Evolutionary conservation across 2,329 filamentous ascomycete species (phyloP), one percentile per base, ranked within the genome.

Genomic region (Malbranchea zuffiana): DNA sequence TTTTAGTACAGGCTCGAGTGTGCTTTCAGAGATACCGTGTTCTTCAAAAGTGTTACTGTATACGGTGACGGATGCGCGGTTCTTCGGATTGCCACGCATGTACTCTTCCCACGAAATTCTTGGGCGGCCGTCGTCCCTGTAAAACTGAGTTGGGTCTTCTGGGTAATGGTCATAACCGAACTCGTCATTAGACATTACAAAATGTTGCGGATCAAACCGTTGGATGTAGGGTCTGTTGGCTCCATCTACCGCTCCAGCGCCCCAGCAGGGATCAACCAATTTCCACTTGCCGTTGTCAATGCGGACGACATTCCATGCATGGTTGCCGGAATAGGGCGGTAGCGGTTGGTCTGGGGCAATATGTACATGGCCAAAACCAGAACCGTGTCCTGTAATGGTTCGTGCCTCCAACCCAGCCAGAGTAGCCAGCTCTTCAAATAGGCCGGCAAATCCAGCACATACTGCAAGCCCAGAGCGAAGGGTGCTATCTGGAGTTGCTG

Each of bases 281-380:
- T 95, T 94, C 88, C 88, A 96, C 46, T 77, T 74, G 2, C 83
- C 84, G 17, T 78, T 74, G 50, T 96, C 88, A 41, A 96, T 85
- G 35, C 76, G 72, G 5, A 95, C 84, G 0, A 82, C 87, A 52
- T 94, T 95, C 90, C 90, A 95, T 0, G 90, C 88, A 58, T 96
- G 88, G 1, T 74, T 68, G 0, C 72, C 62, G 35, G 78, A 65
- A 13, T 69, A 71, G 0, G 75, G 70, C 2, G 87, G 87, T 0
- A 80, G 56, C 0, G 72, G 64, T 35, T 81, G 68, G 3, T 81
- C 82, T 0, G 75, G 70, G 25, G 68, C 64, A 5, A 86, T 61
- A 0, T 75, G 59, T 0, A 54, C 57, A 58, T 86, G 79, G 1
- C 86, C 83, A 48, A 72, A 88, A 0, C 90, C 90, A 59, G 96